Evolutionary conservation across 805 yeast species (phyloP).

Genomic region (Zygosaccharomyces lentus): DNA sequence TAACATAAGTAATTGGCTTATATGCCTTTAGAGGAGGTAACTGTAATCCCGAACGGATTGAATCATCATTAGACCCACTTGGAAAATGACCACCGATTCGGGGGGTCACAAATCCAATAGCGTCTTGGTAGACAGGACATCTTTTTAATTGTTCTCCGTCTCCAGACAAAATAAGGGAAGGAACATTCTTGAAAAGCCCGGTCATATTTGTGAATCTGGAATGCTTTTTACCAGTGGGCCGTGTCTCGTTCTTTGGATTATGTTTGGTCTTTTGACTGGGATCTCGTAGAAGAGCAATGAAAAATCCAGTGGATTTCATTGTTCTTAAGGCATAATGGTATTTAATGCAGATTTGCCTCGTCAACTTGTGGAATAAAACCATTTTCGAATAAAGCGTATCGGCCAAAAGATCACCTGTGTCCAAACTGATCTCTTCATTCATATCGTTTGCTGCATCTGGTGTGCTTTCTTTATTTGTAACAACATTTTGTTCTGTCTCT

Average conservation of each 20-base stretch:
- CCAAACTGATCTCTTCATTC: conserved; percentile 34
- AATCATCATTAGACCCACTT: conserved; percentile 1
- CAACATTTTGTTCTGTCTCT: conserved; percentile 18
- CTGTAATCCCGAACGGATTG: conserved; percentile 21
- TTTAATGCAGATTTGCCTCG: conserved; percentile 47
- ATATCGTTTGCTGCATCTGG: conserved; percentile 28
- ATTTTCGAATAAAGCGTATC: conserved; percentile 39
- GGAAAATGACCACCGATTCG: conserved; percentile 7
- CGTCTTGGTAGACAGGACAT: conserved; percentile 39
- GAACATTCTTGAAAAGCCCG: conserved; percentile 32
- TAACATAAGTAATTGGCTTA: conserved; percentile 33
- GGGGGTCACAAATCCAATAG: conserved; percentile 31
- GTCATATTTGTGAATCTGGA: conserved; percentile 29
- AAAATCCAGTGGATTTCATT: conserved; percentile 50
- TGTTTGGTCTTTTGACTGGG: conserved; percentile 22
- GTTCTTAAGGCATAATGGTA: conserved; percentile 69
- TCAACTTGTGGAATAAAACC: conserved; percentile 40
- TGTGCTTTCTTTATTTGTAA: conserved; percentile 23
- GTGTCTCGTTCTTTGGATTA: conserved; percentile 8
- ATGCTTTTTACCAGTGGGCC: conserved; percentile 17
- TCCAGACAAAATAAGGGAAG: conserved; percentile 32
- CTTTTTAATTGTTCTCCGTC: conserved; percentile 33
- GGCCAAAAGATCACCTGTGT: conserved; percentile 38
- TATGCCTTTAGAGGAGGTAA: conserved; percentile 33
- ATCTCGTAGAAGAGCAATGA: conserved; percentile 37